phyloP scores from a whole-genome alignment of 2,329 filamentous ascomycete genomes.

The Colletotrichum sp. region DNA sequence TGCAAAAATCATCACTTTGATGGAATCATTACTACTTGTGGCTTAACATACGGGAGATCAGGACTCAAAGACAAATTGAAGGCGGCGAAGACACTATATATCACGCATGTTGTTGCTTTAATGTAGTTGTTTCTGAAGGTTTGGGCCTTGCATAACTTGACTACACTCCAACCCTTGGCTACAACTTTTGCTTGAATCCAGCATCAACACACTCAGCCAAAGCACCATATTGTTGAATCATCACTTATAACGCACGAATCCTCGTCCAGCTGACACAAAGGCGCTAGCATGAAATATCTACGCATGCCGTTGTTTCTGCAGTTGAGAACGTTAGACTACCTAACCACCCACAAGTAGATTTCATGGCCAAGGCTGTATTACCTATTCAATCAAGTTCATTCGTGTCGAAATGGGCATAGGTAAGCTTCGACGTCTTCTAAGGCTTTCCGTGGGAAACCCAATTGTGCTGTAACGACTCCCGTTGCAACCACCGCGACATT shows the following conservation, averaged over 20 bases:
- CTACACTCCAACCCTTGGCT: not conserved
- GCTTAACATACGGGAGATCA: fast-evolving
- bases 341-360: not conserved
- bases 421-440: not conserved
- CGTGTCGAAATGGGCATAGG: not conserved
- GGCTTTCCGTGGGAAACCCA: fast-evolving
- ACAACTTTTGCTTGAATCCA: not conserved
- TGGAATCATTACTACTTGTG: not conserved
- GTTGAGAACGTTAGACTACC: not conserved
- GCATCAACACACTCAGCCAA: not conserved
- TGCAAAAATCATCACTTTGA: not conserved
- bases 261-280: not conserved
- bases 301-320: not conserved
- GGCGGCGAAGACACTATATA: not conserved
- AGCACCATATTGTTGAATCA: not conserved
- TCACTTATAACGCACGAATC: not conserved
- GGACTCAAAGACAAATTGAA: not conserved
- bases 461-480: not conserved
- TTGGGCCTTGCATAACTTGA: not conserved
- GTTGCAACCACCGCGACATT: not conserved
- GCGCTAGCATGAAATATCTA: not conserved
- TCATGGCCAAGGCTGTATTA: fast-evolving
- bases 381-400: not conserved
- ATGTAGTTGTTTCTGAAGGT: not conserved
- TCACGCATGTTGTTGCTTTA: not conserved